Percentiles rank a stretch among this genome's conserved stretches.
These are phyloP conservation scores for Penicillium sp. DNA, from an alignment of 2,329 filamentous ascomycete species.

Conservation along the genomic window DNA sequence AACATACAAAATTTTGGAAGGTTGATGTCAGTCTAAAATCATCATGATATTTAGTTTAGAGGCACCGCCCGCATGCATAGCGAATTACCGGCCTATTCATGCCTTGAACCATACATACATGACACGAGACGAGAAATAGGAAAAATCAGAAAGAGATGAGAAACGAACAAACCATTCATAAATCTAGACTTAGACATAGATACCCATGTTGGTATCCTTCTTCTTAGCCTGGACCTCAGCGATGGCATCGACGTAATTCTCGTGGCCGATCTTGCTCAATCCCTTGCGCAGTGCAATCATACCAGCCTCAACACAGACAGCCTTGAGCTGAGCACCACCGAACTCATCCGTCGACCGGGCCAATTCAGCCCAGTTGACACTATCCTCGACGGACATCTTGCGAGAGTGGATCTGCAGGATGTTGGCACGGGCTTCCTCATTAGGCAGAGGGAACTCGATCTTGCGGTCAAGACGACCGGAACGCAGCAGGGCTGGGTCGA, in stretches of 20 bases:
- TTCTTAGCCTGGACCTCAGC: conserved; percentile 87
- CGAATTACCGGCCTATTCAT: conserved; percentile 20
- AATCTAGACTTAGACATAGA: conserved; percentile 39
- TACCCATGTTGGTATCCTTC: conserved; percentile 68
- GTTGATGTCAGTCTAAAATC: conserved; percentile 6
- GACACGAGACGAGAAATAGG: conserved; percentile 15
- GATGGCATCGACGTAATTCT: conserved; percentile 98
- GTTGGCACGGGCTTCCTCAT: conserved; percentile 95
- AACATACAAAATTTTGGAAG: no score
- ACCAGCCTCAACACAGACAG: conserved; percentile 96
- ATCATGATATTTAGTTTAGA: conserved; percentile 18
- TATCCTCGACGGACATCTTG: conserved; percentile 95
- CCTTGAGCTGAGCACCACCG: conserved; percentile 95
- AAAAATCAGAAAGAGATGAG: conserved; percentile 12
- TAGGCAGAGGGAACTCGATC: conserved; percentile 97
- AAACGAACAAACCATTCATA: neutral
- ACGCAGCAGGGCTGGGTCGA: conserved; percentile 87
- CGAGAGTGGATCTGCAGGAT: conserved; percentile 96
- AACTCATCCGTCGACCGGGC: conserved; percentile 98
- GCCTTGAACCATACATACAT: conserved; percentile 21
- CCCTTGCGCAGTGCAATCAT: conserved; percentile 97
- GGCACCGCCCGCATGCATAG: conserved; percentile 16
- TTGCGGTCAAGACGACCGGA: conserved; percentile 93
- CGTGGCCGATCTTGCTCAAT: conserved; percentile 94
- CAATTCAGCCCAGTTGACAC: conserved; percentile 93